A percentile compares a stretch with the other conserved stretches of the same genome.
These are phyloP conservation scores for Rhodotorula sp. DNA, from an alignment of 1,284 basidiomycete genomes.

Conservation along the genomic window DNA sequence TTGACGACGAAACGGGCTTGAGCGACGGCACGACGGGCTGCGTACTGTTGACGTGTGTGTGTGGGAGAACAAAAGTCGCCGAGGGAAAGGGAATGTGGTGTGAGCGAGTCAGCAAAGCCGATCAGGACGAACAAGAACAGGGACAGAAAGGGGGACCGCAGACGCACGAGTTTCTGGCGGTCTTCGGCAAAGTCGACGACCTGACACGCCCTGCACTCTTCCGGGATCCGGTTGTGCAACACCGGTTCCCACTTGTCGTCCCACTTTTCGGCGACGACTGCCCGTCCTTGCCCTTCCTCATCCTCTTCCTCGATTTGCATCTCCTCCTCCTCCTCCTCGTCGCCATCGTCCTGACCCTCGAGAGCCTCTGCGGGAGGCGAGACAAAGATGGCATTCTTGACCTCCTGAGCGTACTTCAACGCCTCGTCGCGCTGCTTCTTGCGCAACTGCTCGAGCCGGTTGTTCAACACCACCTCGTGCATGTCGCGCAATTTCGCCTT, in stretches of 20 bases:
- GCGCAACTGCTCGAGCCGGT: slow-evolving; percentile 89
- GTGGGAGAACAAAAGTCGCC: too few species aligned
- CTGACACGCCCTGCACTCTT: slow-evolving; percentile 74
- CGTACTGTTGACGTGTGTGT: slow-evolving; percentile 56
- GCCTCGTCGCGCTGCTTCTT: slow-evolving; percentile 95
- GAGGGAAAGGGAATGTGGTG: too few species aligned
- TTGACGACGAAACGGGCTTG: slow-evolving; percentile 82
- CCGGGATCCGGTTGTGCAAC: slow-evolving; percentile 64
- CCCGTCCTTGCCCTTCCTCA: slow-evolving; percentile 8
- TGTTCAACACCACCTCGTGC: slow-evolving; percentile 93
- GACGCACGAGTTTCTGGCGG: slow-evolving; percentile 60
- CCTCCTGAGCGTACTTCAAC: slow-evolving; percentile 82
- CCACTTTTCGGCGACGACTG: slow-evolving; percentile 62
- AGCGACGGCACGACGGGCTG: slow-evolving; percentile 71
- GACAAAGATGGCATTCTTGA: slow-evolving; percentile 70
- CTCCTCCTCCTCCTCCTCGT: slow-evolving; percentile 57
- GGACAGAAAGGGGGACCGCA: too few species aligned
- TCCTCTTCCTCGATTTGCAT: slow-evolving; percentile 31
- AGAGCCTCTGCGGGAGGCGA: slow-evolving; percentile 23
- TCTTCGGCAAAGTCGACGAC: slow-evolving; percentile 70
- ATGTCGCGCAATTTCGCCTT: slow-evolving; percentile 90
- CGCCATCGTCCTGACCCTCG: slow-evolving; percentile 51
- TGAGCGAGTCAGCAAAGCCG: not conserved
- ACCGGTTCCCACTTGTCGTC: slow-evolving; percentile 76
- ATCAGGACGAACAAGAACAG: not conserved